These are phyloP conservation scores for Vitis hybrid DNA, from an alignment of 177 flowering plant species.

Conservation along the genomic window DNA sequence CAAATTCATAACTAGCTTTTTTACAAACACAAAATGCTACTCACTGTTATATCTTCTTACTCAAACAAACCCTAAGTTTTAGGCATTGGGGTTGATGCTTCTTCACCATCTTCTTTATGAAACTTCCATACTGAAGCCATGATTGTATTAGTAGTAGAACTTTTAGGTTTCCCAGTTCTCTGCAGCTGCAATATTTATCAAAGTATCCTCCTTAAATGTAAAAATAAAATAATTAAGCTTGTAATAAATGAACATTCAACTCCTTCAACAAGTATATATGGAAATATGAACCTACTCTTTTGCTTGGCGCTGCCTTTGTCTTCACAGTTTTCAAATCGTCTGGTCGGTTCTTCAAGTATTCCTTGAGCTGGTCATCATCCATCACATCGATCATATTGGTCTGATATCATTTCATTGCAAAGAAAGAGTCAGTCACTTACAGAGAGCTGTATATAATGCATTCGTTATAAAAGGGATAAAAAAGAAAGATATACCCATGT, in stretches of 20 bases:
- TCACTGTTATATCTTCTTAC: background rate
- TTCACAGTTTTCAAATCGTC: constrained; percentile 28
- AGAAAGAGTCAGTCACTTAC: background rate
- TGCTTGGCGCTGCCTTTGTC: constrained; percentile 20
- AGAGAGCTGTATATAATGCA: background rate
- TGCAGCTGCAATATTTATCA: constrained; percentile 23
- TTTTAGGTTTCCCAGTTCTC: constrained; percentile 24
- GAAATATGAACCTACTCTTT: constrained; percentile 22
- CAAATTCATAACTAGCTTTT: no score
- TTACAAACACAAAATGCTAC: background rate
- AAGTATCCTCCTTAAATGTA: background rate
- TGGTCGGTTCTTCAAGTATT: constrained; percentile 31
- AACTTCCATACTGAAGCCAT: constrained; percentile 50
- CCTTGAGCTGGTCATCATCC: constrained; percentile 39
- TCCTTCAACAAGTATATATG: no score
- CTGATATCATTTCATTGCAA: constrained; percentile 10
- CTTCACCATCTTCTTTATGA: constrained; percentile 39
- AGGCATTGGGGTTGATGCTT: constrained; percentile 6
- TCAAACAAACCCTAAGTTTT: background rate
- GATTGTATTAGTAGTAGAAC: constrained; percentile 25
- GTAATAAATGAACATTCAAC: no score
- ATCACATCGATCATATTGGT: constrained; percentile 32
- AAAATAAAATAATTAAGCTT: no score
- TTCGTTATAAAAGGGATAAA: background rate
- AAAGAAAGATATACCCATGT: constrained; percentile 28